Percentiles rank a stretch among this genome's conserved stretches.
Conservation (phyloP, 768 basidiomycete genomes). For the Tephrocybe sp. region DNA sequence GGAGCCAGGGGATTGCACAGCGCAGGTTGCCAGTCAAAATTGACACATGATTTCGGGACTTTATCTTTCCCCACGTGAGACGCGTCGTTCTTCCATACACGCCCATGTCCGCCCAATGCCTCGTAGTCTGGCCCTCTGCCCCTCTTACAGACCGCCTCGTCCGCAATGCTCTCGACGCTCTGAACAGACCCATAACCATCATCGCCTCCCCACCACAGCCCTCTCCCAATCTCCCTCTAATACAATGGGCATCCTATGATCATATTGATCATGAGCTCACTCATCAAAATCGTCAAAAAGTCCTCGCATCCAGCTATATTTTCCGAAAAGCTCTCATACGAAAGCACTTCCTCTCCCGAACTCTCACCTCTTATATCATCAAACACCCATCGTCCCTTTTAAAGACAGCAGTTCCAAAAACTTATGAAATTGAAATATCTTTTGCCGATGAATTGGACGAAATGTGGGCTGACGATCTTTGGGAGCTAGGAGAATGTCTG, state of each 20-base stretch:
- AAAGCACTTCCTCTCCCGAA: slow-evolving; percentile 86
- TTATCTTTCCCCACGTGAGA: slow-evolving; percentile 1
- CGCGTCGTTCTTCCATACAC: neutral
- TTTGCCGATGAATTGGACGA: slow-evolving; percentile 95
- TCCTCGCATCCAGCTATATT: slow-evolving; percentile 79
- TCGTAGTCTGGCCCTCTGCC: slow-evolving; percentile 49
- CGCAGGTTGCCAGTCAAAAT: neutral
- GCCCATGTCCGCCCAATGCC: slow-evolving; percentile 5
- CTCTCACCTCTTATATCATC: slow-evolving; percentile 64
- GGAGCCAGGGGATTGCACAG: neutral
- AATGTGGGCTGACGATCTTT: slow-evolving; percentile 89
- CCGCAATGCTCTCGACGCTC: slow-evolving; percentile 32
- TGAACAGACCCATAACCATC: slow-evolving; percentile 22
- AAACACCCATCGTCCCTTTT: slow-evolving; percentile 68
- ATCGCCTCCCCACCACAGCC: slow-evolving; percentile 17
- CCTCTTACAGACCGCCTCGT: slow-evolving; percentile 47
- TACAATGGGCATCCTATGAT: slow-evolving; percentile 92
- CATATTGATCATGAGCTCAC: slow-evolving; percentile 75
- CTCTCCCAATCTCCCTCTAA: slow-evolving; percentile 24
- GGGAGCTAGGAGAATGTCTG: slow-evolving; percentile 72
- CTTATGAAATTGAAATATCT: slow-evolving; percentile 83
- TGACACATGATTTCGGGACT: slow-evolving; percentile 7
- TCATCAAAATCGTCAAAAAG: slow-evolving; percentile 41
- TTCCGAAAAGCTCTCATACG: slow-evolving; percentile 93
- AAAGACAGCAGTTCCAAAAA: slow-evolving; percentile 56